phyloP scores from a whole-genome alignment of 306 rosid species.

The Castanospermum australe region DNA sequence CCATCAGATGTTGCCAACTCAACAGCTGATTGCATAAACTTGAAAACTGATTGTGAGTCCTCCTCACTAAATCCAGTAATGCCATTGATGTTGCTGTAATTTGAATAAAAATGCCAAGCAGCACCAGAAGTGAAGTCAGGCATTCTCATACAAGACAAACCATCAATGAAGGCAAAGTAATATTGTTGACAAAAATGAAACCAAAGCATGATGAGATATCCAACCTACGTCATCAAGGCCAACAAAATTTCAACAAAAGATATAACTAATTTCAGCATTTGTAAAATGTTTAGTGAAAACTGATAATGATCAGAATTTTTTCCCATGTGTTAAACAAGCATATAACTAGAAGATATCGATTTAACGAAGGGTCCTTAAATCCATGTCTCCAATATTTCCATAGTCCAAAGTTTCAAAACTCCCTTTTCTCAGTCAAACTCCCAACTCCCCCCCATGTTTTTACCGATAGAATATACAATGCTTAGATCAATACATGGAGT shows the following conservation, averaged over 20 bases:
- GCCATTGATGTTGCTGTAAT: constrained; percentile 78
- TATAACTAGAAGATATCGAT: not conserved
- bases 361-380: not conserved
- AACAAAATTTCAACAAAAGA: not conserved
- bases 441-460: not conserved
- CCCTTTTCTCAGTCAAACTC: not conserved
- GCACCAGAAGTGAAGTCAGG: constrained; percentile 18
- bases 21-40: constrained; percentile 67
- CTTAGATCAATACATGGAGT: not conserved
- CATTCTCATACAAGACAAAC: not conserved
- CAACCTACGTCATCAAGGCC: not conserved
- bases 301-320: not conserved
- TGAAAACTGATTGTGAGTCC: constrained; percentile 53
- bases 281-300: not conserved
- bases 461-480: not conserved
- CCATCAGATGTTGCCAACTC: constrained; percentile 64
- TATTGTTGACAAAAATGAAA: not conserved
- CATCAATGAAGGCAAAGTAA: not conserved
- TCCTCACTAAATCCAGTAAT: constrained; percentile 76
- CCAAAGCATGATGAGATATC: not conserved
- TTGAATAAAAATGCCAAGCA: constrained; percentile 32
- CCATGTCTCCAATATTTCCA: not conserved
- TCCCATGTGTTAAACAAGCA: not conserved
- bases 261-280: not conserved
- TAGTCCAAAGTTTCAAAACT: not conserved